Evolutionary conservation across 371 early-diverging fungal species (phyloP).

Genomic region (Lichtheimia corymbifera): DNA sequence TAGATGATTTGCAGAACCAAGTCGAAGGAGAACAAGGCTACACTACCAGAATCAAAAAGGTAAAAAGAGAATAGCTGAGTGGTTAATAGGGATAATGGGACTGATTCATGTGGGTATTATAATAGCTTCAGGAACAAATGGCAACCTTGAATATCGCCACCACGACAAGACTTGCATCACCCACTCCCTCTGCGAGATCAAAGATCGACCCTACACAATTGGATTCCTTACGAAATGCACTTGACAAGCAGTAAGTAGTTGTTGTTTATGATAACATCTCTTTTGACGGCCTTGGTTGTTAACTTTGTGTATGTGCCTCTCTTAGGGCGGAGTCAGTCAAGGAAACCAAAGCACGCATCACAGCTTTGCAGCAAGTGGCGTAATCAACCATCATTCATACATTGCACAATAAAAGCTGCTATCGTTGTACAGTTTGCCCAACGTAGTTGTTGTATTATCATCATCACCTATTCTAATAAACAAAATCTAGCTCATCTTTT

Average conservation of each 20-base stretch:
- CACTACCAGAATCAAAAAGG: constrained; percentile 18
- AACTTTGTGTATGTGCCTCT: too few relatives aligned
- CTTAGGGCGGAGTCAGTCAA: too few relatives aligned
- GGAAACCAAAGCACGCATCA: too few relatives aligned
- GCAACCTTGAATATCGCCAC: neutral
- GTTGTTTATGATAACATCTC: too few relatives aligned
- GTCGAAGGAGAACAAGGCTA: constrained; percentile 23
- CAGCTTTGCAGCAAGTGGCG: too few relatives aligned
- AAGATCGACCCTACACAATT: neutral
- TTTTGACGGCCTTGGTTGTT: too few relatives aligned
- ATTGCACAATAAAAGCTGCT: too few relatives aligned
- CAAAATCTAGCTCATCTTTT: too few relatives aligned
- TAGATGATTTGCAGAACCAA: constrained; percentile 16
- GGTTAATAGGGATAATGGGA: neutral
- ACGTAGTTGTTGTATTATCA: too few relatives aligned
- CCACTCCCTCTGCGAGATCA: neutral
- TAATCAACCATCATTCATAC: too few relatives aligned
- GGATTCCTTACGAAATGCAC: neutral
- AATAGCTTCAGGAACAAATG: neutral
- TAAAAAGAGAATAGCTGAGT: neutral
- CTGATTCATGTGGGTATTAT: neutral
- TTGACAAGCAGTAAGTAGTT: neutral
- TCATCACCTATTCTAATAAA: too few relatives aligned
- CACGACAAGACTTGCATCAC: neutral
- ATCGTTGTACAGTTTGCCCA: too few relatives aligned